Evolutionary conservation across 2,329 filamentous ascomycete species (phyloP), one percentile per base, ranked within the genome.

Genomic region (Cadophora malorum): DNA sequence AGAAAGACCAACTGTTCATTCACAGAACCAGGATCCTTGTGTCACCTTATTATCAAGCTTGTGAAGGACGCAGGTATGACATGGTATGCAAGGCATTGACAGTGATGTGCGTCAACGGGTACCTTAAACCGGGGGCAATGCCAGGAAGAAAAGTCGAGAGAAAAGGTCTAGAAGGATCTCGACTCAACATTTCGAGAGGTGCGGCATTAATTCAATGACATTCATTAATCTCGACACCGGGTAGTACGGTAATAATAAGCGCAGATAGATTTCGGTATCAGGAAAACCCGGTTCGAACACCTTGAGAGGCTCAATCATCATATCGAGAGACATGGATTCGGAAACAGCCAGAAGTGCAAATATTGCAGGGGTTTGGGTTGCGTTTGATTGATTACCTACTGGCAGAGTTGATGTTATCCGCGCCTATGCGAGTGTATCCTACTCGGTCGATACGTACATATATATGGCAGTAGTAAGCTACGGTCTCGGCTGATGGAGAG

Each of bases 341-440:
- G 12, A 45, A 55, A 55, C 52, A 55, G 52, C 52, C 52, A 55
- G 52, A 55, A 55, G 52, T 55, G 52, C 52, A 55, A 55, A 33
- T 55, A 55, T 55, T 55, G 52, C 25, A 55, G 35, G 52, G 5
- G 3, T 2, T 12, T 49, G n/a, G 45, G 21, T 49, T 49, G n/a
- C 19, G 19, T 12, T 49, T 49, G 45, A 49, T 49, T 49, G n/a
- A 45, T 45, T 45, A 45, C 16, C 16, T 28, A 28, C 5, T 28
- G 28, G 28, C 5, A 28, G n/a, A n/a, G 8, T 9, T 25, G 23
- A 31, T 53, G n/a, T 41, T 59, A 38, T 41, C 58, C 58, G 58
- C 35, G 35, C 58, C 35, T 45, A 61, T 61, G 35, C 38, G 38
- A 47, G 38, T 2, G 25, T 61, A 31, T 28, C 58, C 35, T 61